Conservation (phyloP, 345 rosid species). For the Toxicodendron radicans region DNA sequence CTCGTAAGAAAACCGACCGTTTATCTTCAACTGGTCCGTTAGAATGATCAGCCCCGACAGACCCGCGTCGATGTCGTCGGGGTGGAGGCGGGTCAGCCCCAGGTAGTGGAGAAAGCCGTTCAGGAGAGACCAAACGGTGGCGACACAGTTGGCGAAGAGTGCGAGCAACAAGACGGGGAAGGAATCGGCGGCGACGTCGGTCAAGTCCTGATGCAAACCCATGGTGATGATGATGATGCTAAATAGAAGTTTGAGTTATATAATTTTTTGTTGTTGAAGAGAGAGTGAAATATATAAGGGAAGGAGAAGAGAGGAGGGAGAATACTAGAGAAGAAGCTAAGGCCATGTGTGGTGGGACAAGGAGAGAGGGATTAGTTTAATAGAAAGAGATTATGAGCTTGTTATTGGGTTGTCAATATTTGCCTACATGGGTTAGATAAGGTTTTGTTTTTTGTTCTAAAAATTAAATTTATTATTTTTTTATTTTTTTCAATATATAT, state of each 20-base stretch:
- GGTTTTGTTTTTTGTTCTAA: too few relatives aligned
- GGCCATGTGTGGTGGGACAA: too few relatives aligned
- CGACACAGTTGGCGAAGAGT: conserved; percentile 54
- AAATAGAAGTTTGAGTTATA: too few relatives aligned
- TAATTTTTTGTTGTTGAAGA: background rate
- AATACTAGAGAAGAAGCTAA: too few relatives aligned
- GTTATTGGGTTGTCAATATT: too few relatives aligned
- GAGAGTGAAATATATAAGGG: too few relatives aligned
- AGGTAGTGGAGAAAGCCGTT: conserved; percentile 26
- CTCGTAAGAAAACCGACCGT: conserved; percentile 45
- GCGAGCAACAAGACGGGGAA: conserved; percentile 63
- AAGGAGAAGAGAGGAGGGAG: too few relatives aligned
- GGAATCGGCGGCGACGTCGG: conserved; percentile 80
- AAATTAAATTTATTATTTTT: too few relatives aligned
- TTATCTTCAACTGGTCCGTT: conserved; percentile 64
- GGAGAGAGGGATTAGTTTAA: too few relatives aligned
- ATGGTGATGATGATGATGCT: conserved; percentile 18
- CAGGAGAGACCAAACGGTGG: conserved; percentile 48
- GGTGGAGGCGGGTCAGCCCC: conserved; percentile 23
- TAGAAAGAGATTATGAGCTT: too few relatives aligned
- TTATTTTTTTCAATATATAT: too few relatives aligned
- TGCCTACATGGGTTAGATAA: too few relatives aligned
- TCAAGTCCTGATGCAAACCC: conserved; percentile 73
- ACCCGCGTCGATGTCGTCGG: conserved; percentile 21
- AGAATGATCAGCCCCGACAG: conserved; percentile 46